Conservation (phyloP, 2,329 filamentous ascomycete species). For the Fusarium brevicatenulatum region DNA sequence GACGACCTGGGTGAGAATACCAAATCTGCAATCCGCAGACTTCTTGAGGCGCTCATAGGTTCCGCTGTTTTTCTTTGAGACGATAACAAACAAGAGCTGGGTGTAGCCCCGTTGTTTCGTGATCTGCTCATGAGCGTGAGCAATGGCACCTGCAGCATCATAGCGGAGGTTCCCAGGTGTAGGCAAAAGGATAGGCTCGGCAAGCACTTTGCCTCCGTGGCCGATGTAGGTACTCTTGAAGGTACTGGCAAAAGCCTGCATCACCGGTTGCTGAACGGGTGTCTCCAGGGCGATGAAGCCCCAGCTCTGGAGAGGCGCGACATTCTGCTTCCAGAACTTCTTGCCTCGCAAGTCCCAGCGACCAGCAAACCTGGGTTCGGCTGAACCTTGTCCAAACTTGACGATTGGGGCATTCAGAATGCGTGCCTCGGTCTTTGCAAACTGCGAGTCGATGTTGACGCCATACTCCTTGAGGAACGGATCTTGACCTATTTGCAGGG, state of each 20-base stretch:
- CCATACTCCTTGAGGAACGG: conserved; percentile 78
- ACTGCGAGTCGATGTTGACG: conserved; percentile 71
- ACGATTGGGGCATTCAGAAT: conserved; percentile 78
- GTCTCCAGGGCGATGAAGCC: conserved; percentile 74
- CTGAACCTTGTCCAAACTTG: conserved; percentile 67
- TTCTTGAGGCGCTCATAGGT: conserved; percentile 91
- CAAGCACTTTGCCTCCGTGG: conserved; percentile 60
- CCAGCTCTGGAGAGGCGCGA: conserved; percentile 74
- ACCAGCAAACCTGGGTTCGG: conserved; percentile 73
- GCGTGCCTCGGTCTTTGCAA: conserved; percentile 75
- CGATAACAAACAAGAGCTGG: conserved; percentile 82
- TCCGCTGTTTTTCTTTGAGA: conserved; percentile 75
- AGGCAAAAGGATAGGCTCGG: conserved; percentile 50
- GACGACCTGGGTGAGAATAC: conserved; percentile 86
- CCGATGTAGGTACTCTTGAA: conserved; percentile 59
- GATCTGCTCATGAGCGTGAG: conserved; percentile 55
- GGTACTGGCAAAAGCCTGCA: conserved; percentile 48
- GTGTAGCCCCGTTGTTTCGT: conserved; percentile 68
- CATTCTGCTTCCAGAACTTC: conserved; percentile 75
- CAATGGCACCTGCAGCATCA: conserved; percentile 62
- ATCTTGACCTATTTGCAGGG: conserved; percentile 76
- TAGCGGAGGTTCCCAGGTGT: conserved; percentile 46
- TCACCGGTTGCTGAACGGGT: conserved; percentile 55
- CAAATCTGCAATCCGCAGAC: conserved; percentile 84
- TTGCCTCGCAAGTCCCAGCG: conserved; percentile 90